Evolutionary conservation across 2,329 filamentous ascomycete species (phyloP), one percentile per base, ranked within the genome.

Genomic region (Podosphaera fusca): DNA sequence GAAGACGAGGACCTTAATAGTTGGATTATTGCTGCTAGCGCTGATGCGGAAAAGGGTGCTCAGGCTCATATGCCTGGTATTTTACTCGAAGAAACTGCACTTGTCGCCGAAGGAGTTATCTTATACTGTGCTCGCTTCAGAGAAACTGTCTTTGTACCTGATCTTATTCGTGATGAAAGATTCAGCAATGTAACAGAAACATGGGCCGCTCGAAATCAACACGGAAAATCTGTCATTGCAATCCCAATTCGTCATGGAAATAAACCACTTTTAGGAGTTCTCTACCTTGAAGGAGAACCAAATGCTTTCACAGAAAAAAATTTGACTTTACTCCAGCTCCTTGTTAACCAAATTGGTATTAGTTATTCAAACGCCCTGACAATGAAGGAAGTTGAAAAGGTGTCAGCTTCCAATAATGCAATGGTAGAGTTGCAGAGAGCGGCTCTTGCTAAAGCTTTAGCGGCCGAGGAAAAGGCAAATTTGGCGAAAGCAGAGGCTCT

Each of bases 401-500:
- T 87, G 1, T 86, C 83, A 31, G 83, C 83, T 4, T 82, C 84
- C 67, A 89, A 89, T 62, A 78, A 80, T 34, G 81, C 81, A 1
- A 89, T 89, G 83, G 79, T 89, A 8, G 77, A 80, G 57, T 75
- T 87, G 59, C 85, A 90, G 67, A 87, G 84, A 69, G 77, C 78
- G 34, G 82, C 85, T 2, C 73, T 89, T 8, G 77, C 76, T 2
- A 82, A 87, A 65, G 85, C 85, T 10, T 75, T 81, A 57, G 78
- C 82, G 59, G 82, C 85, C 0, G 84, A 89, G 67, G 76, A 76
- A 59, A 87, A 88, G 67, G 85, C 85, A 8, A 87, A 87, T 67
- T 72, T 78, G 56, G 85, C 85, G 0, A 84, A 89, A 67, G 79
- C 82, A 0, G 80, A 87, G 65, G 85, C 85, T 6, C 80, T 85